Evolutionary conservation across 2,329 filamentous ascomycete species (phyloP).

Genomic region (Trichoderma sp.): DNA sequence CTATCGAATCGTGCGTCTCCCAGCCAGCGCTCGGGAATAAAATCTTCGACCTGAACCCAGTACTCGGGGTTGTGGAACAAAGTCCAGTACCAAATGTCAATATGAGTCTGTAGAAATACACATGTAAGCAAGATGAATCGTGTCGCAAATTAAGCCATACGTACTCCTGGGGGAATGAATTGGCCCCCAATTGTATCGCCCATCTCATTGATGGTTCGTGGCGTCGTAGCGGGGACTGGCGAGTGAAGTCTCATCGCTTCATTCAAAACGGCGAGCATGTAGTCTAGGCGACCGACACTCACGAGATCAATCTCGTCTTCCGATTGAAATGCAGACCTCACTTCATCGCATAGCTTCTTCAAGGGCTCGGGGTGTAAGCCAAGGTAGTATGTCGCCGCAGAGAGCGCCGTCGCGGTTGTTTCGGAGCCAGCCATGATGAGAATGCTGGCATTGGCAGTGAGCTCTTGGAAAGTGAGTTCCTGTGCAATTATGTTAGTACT

Average conservation of each 20-base stretch:
- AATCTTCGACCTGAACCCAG: slow-evolving; percentile 34
- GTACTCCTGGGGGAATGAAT: slow-evolving; percentile 35
- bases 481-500: neutral
- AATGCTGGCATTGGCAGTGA: slow-evolving; percentile 21
- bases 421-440: slow-evolving; percentile 33
- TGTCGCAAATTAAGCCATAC: neutral
- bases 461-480: slow-evolving; percentile 17
- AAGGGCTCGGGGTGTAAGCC: slow-evolving; percentile 31
- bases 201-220: slow-evolving; percentile 32
- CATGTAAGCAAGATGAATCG: neutral
- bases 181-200: slow-evolving; percentile 33
- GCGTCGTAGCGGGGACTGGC: slow-evolving; percentile 39
- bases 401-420: slow-evolving; percentile 33
- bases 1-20: slow-evolving; percentile 24
- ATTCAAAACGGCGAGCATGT: slow-evolving; percentile 50
- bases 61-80: slow-evolving; percentile 33
- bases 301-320: slow-evolving; percentile 23
- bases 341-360: slow-evolving; percentile 37
- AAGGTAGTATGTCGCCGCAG: slow-evolving; percentile 31
- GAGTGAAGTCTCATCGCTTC: slow-evolving; percentile 50
- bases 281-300: slow-evolving; percentile 29
- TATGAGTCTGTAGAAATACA: slow-evolving; percentile 21
- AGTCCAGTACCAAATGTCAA: slow-evolving; percentile 39
- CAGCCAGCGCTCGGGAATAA: slow-evolving; percentile 40
- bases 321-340: slow-evolving; percentile 18